Percentiles rank a stretch among this genome's conserved stretches.
These are phyloP conservation scores for Exophiala sp. DNA, from an alignment of 2,329 filamentous ascomycete species.

Conservation along the genomic window DNA sequence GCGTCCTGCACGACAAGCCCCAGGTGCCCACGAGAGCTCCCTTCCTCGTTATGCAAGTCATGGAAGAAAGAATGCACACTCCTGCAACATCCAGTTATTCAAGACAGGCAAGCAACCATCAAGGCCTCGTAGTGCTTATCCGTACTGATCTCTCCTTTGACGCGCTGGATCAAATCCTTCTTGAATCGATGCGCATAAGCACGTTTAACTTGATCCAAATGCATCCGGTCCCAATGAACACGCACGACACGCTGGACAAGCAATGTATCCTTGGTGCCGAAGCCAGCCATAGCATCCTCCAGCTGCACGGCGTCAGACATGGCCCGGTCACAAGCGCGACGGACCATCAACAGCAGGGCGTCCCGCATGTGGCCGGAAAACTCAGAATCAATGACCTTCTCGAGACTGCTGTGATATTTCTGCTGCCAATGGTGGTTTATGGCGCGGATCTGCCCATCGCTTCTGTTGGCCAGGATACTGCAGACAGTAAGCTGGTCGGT, in stretches of 20 bases:
- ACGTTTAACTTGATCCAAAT: constrained; percentile 69
- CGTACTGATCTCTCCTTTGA: constrained; percentile 67
- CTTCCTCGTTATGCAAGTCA: too few species aligned
- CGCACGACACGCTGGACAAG: constrained; percentile 72
- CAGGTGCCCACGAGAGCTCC: too few species aligned
- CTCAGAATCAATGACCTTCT: constrained; percentile 68
- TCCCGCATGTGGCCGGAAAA: constrained; percentile 92
- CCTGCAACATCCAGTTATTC: too few species aligned
- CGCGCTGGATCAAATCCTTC: constrained; percentile 60
- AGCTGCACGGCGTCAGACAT: constrained; percentile 75
- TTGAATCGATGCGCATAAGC: constrained; percentile 69
- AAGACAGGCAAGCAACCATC: constrained; percentile 60
- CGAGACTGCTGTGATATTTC: constrained; percentile 64
- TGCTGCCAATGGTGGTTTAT: constrained; percentile 69
- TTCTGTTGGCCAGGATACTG: constrained; percentile 67
- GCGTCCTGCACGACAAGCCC: too few species aligned
- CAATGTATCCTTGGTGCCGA: constrained; percentile 78
- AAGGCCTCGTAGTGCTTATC: constrained; percentile 71
- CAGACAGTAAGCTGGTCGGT: constrained; percentile 73
- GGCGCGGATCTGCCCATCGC: constrained; percentile 76
- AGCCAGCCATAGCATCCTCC: constrained; percentile 80
- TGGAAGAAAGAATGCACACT: too few species aligned
- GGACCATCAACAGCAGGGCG: constrained; percentile 73
- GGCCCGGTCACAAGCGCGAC: constrained; percentile 69
- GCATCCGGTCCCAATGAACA: constrained; percentile 72